Conservation (phyloP, 2,329 filamentous ascomycete species). For the Purpureocillium takamizusanense region DNA sequence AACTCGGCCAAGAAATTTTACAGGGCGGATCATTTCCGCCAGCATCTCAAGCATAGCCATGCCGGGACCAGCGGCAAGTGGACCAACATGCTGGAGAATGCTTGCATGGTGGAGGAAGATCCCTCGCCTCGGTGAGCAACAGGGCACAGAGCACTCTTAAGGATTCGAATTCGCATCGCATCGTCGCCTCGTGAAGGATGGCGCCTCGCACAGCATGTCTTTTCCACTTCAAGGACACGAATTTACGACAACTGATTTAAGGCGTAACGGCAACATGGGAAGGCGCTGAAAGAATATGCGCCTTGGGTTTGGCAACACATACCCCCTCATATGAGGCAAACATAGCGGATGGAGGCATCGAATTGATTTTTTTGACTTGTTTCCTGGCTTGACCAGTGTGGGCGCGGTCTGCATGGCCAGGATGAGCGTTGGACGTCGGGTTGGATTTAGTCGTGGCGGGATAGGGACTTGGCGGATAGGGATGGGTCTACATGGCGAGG, state of each 20-base stretch:
- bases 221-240: background rate
- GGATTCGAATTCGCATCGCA: background rate
- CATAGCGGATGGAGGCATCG: background rate
- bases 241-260: slow-evolving; percentile 3
- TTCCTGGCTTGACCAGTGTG: no score
- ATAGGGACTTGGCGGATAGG: no score
- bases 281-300: background rate
- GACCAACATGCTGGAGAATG: slow-evolving; percentile 96
- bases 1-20: slow-evolving; percentile 98
- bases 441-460: no score
- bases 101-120: slow-evolving; percentile 89
- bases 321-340: background rate
- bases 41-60: slow-evolving; percentile 97
- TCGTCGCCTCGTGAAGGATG: no score
- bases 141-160: background rate
- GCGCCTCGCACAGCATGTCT: background rate
- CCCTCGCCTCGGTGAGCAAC: slow-evolving; percentile 19
- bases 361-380: no score
- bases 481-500: no score
- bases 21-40: slow-evolving; percentile 92
- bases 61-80: slow-evolving; percentile 94
- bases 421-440: no score
- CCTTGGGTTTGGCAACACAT: background rate
- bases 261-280: slow-evolving; percentile 1
- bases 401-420: no score